Conservation (phyloP, 345 rosid genomes). For the Jatropha curcas region DNA sequence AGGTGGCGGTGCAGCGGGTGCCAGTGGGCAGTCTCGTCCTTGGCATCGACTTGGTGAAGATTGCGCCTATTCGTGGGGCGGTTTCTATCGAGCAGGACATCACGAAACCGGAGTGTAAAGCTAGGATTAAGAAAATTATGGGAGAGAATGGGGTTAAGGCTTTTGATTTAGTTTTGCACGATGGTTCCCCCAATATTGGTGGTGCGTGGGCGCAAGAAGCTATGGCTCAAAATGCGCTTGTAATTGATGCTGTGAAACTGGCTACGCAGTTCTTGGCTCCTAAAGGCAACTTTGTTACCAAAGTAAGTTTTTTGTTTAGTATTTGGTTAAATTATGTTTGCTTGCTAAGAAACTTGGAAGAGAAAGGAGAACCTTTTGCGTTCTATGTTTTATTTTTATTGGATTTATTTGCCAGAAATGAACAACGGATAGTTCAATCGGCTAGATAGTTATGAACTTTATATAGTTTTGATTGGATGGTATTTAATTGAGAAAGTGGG, state of each 20-base stretch:
- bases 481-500: not conserved
- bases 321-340: not conserved
- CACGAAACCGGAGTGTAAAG: conserved; percentile 69
- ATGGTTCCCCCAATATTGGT: conserved; percentile 93
- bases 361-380: not conserved
- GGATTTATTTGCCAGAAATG: not conserved
- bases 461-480: not conserved
- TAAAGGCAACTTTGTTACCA: conserved; percentile 73
- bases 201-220: conserved; percentile 97
- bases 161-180: conserved; percentile 80
- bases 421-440: not conserved
- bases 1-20: conserved; percentile 80
- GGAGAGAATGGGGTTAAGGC: conserved; percentile 60
- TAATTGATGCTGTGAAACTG: conserved; percentile 76
- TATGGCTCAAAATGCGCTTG: conserved; percentile 82
- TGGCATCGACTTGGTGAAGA: conserved; percentile 79
- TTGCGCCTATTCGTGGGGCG: conserved; percentile 70
- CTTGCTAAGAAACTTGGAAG: conserved; percentile 1
- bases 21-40: conserved; percentile 90
- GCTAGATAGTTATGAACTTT: not conserved
- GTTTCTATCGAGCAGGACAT: conserved; percentile 76
- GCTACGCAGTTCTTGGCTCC: conserved; percentile 86
- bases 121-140: conserved; percentile 65
- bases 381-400: not conserved
- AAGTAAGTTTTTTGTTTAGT: conserved; percentile 37